phyloP scores from a whole-genome alignment of 768 basidiomycete species.

The Paxillus rubicundulus region DNA sequence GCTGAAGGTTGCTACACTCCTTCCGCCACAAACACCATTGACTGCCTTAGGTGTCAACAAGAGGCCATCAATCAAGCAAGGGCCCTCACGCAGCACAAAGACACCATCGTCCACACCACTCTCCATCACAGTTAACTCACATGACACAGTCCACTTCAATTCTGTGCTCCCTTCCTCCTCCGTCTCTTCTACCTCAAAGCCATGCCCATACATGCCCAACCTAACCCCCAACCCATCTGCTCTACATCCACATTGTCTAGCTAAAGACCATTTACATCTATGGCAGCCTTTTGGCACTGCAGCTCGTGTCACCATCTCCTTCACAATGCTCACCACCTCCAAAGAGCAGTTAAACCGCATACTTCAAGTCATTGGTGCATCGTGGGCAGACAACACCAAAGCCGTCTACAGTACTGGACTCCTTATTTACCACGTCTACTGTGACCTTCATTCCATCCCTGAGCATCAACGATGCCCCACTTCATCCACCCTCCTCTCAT shows the following conservation, averaged over 20 bases:
- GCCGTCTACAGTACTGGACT: conserved; percentile 41
- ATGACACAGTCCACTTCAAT: background rate
- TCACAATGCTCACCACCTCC: conserved; percentile 1
- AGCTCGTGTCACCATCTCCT: background rate
- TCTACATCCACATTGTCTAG: conserved; percentile 28
- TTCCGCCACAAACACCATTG: background rate
- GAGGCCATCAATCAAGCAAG: background rate
- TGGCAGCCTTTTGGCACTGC: conserved; percentile 23
- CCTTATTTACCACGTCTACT: conserved; percentile 39
- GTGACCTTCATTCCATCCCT: conserved; percentile 31
- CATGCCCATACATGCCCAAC: conserved; percentile 2
- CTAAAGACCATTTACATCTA: conserved; percentile 21
- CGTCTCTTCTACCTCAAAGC: background rate
- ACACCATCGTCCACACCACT: background rate
- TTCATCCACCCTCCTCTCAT: conserved; percentile 17
- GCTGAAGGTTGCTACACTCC: background rate
- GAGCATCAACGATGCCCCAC: conserved; percentile 36
- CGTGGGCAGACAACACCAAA: conserved; percentile 32
- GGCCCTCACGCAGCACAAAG: background rate
- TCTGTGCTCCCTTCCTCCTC: conserved; percentile 1
- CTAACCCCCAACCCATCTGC: conserved; percentile 16
- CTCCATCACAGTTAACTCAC: background rate
- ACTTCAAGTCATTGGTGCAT: conserved; percentile 16
- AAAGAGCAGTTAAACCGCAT: conserved; percentile 26
- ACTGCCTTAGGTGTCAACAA: background rate